Evolutionary conservation across 441 rosid species (phyloP), one percentile per base, ranked within the genome.

Genomic region (Gossypium davidsonii): DNA sequence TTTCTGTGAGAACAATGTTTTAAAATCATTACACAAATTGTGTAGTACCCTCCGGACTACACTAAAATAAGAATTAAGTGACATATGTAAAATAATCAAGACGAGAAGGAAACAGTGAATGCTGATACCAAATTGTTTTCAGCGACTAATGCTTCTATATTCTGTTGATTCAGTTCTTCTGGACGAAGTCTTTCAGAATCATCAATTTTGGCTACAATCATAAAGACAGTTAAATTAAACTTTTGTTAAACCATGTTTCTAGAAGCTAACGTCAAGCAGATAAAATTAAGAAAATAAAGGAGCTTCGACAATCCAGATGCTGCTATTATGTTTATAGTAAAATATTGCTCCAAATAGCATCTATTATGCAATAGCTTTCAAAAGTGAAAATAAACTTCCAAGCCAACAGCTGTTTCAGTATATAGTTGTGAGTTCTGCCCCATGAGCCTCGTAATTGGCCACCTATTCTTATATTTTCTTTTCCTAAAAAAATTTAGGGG

Each of bases 91-190:
- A 21, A 15, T 21, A 67, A 74, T 11, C 5, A 49, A 46, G 15
- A 28, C 42, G 69, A 12, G 18, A 69, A 51, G 67, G 70, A 52
- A 52, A 42, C n/a, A 37, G 21, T 67, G 58, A 70, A 72, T 15
- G 39, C 58, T 37, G 78, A 62, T 87, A 94, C 99, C 96, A 93
- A 85, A 79, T 95, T 93, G 81, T 84, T 91, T 86, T 95, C 99
- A 56, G 99, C 99, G 59, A 95, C 97, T 79, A 93, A 82, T 57
- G 98, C 99, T 85, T 95, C 97, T 77, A 95, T 93, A 73, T 95
- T 95, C 79, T 91, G 98, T 78, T 95, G 99, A 85, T 95, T 95
- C 64, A 95, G 79, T 81, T 95, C 98, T 83, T 95, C 99, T 56
- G 98, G 99, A 71, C 92, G 93, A 81, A 95, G 94, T 72, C 89